Evolutionary conservation across 345 rosid species (phyloP).

Genomic region (Bretschneidera sinensis): DNA sequence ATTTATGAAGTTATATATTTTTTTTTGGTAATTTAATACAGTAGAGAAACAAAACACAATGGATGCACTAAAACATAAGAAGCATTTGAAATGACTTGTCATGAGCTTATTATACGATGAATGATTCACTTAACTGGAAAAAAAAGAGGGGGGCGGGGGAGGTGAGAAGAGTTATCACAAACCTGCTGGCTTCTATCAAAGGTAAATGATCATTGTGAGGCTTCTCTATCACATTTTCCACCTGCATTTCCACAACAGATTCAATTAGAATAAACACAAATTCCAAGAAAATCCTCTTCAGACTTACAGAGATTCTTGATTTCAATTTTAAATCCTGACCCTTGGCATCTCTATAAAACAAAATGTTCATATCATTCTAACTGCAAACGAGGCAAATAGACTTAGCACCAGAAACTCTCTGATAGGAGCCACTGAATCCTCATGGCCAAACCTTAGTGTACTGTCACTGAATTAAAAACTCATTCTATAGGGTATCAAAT

Average conservation of each 20-base stretch:
- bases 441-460: not conserved
- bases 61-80: no score
- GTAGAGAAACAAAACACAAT: no score
- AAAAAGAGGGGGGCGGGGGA: not conserved
- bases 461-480: not conserved
- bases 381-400: not conserved
- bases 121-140: no score
- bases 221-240: conserved; percentile 76
- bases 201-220: conserved; percentile 79
- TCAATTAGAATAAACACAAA: not conserved
- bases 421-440: not conserved
- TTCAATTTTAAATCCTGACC: not conserved
- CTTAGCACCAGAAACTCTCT: not conserved
- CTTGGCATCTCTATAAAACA: not conserved
- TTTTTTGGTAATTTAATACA: no score
- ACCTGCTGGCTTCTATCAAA: conserved; percentile 85
- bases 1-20: no score
- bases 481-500: not conserved
- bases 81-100: no score
- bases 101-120: no score
- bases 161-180: not conserved
- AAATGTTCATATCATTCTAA: not conserved
- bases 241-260: conserved; percentile 39
- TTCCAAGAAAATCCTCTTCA: no score
- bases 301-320: not conserved